Evolutionary conservation across 306 rosid species (phyloP).

Genomic region (Canavalia gladiata): DNA sequence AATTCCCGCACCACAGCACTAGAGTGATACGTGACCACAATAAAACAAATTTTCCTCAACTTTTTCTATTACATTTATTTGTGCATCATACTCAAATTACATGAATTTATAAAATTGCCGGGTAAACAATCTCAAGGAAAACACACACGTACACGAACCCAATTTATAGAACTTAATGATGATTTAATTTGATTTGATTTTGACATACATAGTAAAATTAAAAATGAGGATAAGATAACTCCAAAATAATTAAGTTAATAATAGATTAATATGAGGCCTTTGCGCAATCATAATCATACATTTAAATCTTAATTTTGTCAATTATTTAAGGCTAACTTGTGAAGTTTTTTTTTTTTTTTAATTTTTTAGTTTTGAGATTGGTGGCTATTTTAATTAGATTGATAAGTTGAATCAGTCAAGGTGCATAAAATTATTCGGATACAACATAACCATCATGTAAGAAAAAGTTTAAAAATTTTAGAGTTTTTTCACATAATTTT

Average conservation of each 20-base stretch:
- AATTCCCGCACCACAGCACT: neutral
- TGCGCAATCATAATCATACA: neutral
- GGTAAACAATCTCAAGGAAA: no score
- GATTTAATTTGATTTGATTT: neutral
- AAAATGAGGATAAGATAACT: neutral
- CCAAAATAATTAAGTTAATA: neutral
- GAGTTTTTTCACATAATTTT: no score
- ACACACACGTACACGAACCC: neutral
- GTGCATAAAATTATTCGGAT: neutral
- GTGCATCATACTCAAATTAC: neutral
- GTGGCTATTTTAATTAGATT: neutral
- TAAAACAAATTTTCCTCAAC: neutral
- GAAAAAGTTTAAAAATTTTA: neutral
- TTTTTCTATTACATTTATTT: neutral
- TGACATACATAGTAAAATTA: neutral
- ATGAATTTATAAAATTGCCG: neutral
- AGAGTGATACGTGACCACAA: conserved; percentile 39
- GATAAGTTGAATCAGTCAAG: neutral
- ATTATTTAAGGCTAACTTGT: neutral
- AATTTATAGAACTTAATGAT: neutral
- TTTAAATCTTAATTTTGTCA: neutral
- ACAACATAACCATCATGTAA: neutral
- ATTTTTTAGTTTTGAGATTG: neutral
- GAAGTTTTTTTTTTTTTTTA: neutral
- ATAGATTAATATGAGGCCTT: neutral